Conservation (phyloP, 1,139 yeast genomes). For the Geotrichum histeridarum region DNA sequence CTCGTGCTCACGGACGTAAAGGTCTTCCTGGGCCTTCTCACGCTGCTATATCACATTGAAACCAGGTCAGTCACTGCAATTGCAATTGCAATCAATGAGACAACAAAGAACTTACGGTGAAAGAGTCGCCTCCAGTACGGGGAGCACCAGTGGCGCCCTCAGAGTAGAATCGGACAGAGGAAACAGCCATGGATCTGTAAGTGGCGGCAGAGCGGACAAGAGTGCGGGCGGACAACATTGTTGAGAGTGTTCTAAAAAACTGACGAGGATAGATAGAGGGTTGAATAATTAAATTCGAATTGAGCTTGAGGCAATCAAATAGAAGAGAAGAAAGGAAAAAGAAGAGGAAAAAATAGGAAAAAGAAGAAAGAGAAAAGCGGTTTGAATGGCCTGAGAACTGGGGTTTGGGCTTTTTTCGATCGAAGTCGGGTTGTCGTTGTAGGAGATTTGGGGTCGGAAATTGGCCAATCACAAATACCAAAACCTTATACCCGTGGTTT, state of each 20-base stretch:
- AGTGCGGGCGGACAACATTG: slow-evolving; percentile 17
- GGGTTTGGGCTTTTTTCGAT: too few species aligned
- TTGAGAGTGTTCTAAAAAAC: background rate
- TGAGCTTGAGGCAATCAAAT: background rate
- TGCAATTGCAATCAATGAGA: background rate
- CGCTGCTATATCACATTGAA: slow-evolving; percentile 43
- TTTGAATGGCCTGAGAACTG: background rate
- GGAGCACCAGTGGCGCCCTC: slow-evolving; percentile 55
- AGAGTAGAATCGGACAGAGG: slow-evolving; percentile 44
- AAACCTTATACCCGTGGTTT: too few species aligned
- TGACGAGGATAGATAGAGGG: background rate
- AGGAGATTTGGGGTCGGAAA: too few species aligned
- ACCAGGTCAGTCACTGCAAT: background rate
- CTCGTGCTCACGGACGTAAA: slow-evolving; percentile 57
- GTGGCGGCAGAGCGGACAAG: slow-evolving; percentile 12
- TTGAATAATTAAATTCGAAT: background rate
- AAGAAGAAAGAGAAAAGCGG: background rate
- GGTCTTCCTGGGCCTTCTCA: slow-evolving; percentile 67
- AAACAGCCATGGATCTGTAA: slow-evolving; percentile 15
- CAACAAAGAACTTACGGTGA: slow-evolving; percentile 39
- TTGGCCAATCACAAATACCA: too few species aligned
- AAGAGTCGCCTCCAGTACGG: slow-evolving; percentile 50
- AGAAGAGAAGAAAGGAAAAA: background rate
- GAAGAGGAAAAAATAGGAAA: background rate
- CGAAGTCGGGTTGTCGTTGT: too few species aligned